Base-by-base conservation (phyloP, 768 basidiomycete genomes). In the Collybia sp. region DNA sequence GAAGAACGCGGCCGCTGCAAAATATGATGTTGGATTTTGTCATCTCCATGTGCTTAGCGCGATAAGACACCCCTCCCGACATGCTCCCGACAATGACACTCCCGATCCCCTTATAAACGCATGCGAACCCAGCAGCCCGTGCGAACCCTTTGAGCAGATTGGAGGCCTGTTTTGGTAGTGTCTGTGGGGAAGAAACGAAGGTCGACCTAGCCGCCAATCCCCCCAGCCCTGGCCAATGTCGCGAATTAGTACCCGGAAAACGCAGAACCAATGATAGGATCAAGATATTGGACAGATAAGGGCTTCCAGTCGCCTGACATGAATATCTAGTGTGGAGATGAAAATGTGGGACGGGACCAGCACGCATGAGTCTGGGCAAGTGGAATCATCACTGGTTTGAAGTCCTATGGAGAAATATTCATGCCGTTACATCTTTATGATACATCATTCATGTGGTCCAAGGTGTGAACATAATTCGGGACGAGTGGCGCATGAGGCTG, bases 31-130 rank as follows among this genome's bases (percentile, higher is more conserved):
- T 41, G 30, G 30, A 13, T 15, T 20, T 30, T 25, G 12, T 25
- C 12, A 19, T 30, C 51, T 34, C 50, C 19, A 15, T 25, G 45
- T 12, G 17, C 1, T 32, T 34, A 34, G 30, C 41, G 16, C 1
- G 17, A 17, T 5, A 25, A 18, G 18, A 12, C 35, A 11, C 12
- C 36, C 94, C 94, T 65, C 95, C 94, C 0, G 95, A 95, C 13
- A 94, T 92, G 59, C 93, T 93, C n/a, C 95, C 95, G n/a, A 97
- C 85, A 6, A 91, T 80, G 6, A 97, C 93, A 60, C 93, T 95
- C 19, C 93, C 94, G 4, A 99, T 70, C 6, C 95, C 95, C 54
- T 88, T 86, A 68, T 99, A 99, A 5, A 98, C 78, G 8, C 92
- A 93, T 42, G 66, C 79, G 64, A 97, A 89, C 0, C 93, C 96